Base-by-base conservation (phyloP, 1,284 basidiomycete species). In the Grifola frondosa region DNA sequence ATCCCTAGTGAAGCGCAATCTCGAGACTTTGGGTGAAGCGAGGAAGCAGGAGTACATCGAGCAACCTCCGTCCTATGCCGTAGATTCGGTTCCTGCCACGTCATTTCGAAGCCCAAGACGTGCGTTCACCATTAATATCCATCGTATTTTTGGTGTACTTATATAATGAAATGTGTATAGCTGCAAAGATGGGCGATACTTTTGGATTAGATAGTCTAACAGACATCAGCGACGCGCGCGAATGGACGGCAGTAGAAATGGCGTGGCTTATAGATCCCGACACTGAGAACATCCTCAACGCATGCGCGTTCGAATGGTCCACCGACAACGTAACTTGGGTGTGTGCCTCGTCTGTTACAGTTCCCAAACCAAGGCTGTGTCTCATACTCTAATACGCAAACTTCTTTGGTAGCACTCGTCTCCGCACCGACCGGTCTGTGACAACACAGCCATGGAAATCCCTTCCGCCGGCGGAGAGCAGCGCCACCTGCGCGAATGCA, bases 21-120 rank as follows among this genome's bases (percentile, higher is more conserved):
- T 59, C 4, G 44, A 52, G 13, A 30, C 47, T 7, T 52, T 81
- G n/a, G 67, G 65, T 24, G 56, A 62, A 37, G 53, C 61, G 19
- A 58, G 56, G 20, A 62, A 58, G 33, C 37, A 54, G 13, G 59
- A 69, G 48, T 82, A 79, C 54, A 44, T 75, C 20, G 49, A 58
- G 2, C 64, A 74, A 57, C 62, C 80, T n/a, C 68, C 71, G 16
- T 81, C 77, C 10, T 62, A 66, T 54, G 80, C 79, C 5, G 79
- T 82, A 3, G 81, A 85, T 62, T 71, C 73, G 12, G 56, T 66
- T 16, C 43, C 58, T 1, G 58, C 60, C 7, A 81, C 79, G 25
- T 68, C 62, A 3, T 85, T 84, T 53, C 65, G 66, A 31, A 79
- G 79, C 56, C 56, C 62, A 19, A 45, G 59, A 47, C 57, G 80